phyloP scores from a whole-genome alignment of 2,329 filamentous ascomycete species.

The Coniella vitis region DNA sequence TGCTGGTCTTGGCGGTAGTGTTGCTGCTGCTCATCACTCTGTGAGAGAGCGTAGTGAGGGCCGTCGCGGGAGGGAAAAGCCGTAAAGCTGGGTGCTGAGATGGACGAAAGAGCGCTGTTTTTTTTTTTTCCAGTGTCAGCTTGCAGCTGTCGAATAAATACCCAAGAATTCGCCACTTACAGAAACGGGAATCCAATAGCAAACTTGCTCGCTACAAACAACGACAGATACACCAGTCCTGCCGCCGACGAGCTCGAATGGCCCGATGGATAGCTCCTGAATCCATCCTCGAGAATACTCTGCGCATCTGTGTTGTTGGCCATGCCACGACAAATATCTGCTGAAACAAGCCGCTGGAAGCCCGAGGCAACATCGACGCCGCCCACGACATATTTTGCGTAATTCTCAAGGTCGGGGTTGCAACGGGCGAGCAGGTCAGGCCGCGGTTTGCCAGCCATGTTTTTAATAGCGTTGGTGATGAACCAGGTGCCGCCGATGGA shows the following conservation, averaged over 20 bases:
- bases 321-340: slow-evolving; percentile 64
- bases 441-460: slow-evolving; percentile 60
- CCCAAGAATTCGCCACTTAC: neutral
- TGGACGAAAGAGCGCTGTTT: slow-evolving; percentile 31
- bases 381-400: slow-evolving; percentile 55
- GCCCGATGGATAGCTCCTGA: slow-evolving; percentile 75
- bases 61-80: slow-evolving; percentile 65
- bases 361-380: slow-evolving; percentile 49
- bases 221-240: slow-evolving; percentile 75
- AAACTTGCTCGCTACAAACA: slow-evolving; percentile 83
- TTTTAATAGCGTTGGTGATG: slow-evolving; percentile 82
- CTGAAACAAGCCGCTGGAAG: slow-evolving; percentile 62
- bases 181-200: slow-evolving; percentile 67
- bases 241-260: slow-evolving; percentile 71
- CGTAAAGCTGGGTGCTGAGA: slow-evolving; percentile 45
- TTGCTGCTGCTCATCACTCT: slow-evolving; percentile 20
- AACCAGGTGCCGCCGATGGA: slow-evolving; percentile 67
- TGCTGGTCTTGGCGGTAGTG: too few relatives aligned
- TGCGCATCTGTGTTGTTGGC: slow-evolving; percentile 34
- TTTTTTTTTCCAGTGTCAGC: slow-evolving; percentile 15
- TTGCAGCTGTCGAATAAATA: neutral
- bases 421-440: slow-evolving; percentile 81
- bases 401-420: slow-evolving; percentile 61
- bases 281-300: slow-evolving; percentile 64
- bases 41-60: slow-evolving; percentile 23